Evolutionary conservation across 1,284 basidiomycete species (phyloP).

Genomic region (Earliella scabrosa): DNA sequence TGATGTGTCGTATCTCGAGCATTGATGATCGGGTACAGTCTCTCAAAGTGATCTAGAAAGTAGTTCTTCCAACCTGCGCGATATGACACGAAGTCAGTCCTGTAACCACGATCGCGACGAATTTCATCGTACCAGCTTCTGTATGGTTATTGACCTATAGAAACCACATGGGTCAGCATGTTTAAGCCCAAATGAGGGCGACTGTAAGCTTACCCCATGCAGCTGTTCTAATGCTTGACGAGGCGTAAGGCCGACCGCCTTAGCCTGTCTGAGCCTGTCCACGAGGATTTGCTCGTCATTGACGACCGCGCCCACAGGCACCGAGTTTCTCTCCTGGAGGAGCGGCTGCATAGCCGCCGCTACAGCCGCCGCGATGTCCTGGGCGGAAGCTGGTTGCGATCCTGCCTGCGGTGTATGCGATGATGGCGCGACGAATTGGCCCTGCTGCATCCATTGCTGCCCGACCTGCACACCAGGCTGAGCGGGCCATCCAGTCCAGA

Average conservation of each 20-base stretch:
- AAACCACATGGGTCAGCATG: neutral
- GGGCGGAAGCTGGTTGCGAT: no score
- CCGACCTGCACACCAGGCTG: no score
- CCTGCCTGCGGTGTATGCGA: no score
- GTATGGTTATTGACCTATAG: slow-evolving; percentile 6
- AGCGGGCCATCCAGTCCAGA: no score
- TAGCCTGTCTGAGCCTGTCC: no score
- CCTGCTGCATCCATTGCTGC: no score
- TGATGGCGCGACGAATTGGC: no score
- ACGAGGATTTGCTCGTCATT: neutral
- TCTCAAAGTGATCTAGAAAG: slow-evolving; percentile 4
- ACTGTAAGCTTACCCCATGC: neutral
- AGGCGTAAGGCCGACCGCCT: neutral
- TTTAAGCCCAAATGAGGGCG: neutral
- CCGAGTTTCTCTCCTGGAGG: no score
- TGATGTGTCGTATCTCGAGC: neutral
- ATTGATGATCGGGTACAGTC: neutral
- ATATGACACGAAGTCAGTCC: neutral
- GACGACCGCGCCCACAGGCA: neutral
- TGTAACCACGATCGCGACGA: no score
- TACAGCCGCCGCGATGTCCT: no score
- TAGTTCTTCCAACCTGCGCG: slow-evolving; percentile 9
- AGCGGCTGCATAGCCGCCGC: no score
- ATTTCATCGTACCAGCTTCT: no score
- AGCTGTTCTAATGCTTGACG: neutral